Percentiles rank a stretch among this genome's conserved stretches.
Evolutionary conservation across 2,329 filamentous ascomycete genomes (phyloP).

Genomic region (Aureobasidium namibiae): DNA sequence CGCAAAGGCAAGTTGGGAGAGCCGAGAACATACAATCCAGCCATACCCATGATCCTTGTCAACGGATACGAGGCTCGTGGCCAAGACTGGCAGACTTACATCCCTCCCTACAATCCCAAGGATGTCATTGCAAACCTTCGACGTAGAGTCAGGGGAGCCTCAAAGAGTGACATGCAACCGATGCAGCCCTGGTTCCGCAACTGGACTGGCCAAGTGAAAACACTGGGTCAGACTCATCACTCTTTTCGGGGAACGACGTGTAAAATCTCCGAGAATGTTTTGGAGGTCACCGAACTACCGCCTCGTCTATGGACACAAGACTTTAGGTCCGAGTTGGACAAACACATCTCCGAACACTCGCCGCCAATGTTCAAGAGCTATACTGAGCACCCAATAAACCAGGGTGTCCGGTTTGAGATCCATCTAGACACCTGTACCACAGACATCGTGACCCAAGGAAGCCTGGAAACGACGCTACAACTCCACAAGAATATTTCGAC

Average conservation of each 20-base stretch:
- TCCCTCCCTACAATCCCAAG: conserved; percentile 90
- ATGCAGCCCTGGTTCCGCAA: conserved; percentile 97
- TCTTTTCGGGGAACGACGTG: conserved; percentile 41
- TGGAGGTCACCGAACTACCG: conserved; percentile 85
- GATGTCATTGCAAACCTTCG: conserved; percentile 84
- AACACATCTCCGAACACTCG: conserved; percentile 61
- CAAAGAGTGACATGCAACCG: conserved; percentile 57
- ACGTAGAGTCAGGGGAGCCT: conserved; percentile 64
- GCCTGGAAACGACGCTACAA: neutral
- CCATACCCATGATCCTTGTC: conserved; percentile 85
- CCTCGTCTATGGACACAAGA: conserved; percentile 96
- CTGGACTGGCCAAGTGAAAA: conserved; percentile 74
- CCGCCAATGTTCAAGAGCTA: neutral
- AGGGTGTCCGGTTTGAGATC: neutral
- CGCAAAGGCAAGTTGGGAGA: conserved; percentile 88
- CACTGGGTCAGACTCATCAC: conserved; percentile 58
- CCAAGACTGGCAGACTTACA: conserved; percentile 93
- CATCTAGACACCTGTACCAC: too few relatives aligned
- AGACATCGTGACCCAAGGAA: neutral
- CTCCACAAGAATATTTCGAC: neutral
- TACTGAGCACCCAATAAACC: neutral
- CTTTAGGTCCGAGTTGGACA: conserved; percentile 90
- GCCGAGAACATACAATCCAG: conserved; percentile 74
- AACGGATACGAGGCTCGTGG: conserved; percentile 98
- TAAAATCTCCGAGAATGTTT: conserved; percentile 65